Base-by-base conservation (phyloP, 495 filamentous ascomycete genomes). In the Penicillium diatomitis region DNA sequence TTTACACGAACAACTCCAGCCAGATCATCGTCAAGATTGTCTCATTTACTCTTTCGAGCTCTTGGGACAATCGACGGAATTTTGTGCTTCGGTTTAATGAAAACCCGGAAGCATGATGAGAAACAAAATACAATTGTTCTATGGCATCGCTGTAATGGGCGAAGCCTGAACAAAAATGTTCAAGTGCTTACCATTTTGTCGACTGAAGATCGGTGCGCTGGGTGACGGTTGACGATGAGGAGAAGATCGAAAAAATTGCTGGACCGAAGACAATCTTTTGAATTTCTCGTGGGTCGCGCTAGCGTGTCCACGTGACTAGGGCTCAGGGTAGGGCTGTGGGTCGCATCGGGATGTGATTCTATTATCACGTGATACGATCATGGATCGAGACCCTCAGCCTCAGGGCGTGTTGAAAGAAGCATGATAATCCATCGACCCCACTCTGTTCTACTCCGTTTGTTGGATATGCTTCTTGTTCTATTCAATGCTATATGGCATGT, bases 1-100 rank as follows among this genome's bases (percentile, higher is more conserved):
- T 70, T 71, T 71, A 60, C 66, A 66, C 74, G 74, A 65, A 85
- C 90, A 73, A 65, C 85, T 90, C 87, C 84, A 90, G 87, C 85
- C 87, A 87, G 71, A 75, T 86, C 82, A 78, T 86, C 81, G 80
- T 79, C 77, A 42, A 30, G 71, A 73, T 62, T 46, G 45, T 67
- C 68, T 56, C 55, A 61, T 60, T 66, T 67, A 20, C 64, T 65
- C 52, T 66, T 60, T 58, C 53, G 55, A 56, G 55, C 51, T 53
- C 61, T 60, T 62, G 61, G 46, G 54, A 20, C 58, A 55, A 57
- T 56, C 51, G 56, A 62, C 62, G 66, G 68, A 68, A 74, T 64
- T 20, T 20, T 60, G 12, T 9, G 63, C 65, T 71, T 70, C 63
- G 66, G 66, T 52, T 49, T 35, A 20, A 20, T 59, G 46, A 60